These are phyloP conservation scores for Psilocybe mexicana DNA, from an alignment of 1,284 basidiomycete genomes.

Conservation along the genomic window DNA sequence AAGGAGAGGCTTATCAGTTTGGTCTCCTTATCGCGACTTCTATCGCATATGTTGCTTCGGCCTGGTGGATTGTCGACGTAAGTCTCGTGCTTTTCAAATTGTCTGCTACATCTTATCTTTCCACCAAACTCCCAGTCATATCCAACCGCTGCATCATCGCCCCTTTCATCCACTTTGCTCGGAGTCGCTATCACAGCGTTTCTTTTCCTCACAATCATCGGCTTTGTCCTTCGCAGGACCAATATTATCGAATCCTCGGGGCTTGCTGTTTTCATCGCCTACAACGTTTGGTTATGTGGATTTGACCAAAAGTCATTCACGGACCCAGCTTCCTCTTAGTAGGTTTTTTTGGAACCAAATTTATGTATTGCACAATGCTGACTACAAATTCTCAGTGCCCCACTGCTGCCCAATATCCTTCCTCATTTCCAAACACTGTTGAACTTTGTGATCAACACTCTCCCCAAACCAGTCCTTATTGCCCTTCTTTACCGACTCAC, in stretches of 20 bases:
- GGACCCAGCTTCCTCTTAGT: constrained; percentile 77
- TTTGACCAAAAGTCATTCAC: constrained; percentile 69
- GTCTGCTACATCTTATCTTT: constrained; percentile 11
- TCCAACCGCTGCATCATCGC: constrained; percentile 76
- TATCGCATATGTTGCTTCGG: constrained; percentile 72
- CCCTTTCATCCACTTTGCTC: constrained; percentile 81
- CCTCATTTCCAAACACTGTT: constrained; percentile 77
- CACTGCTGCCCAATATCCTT: constrained; percentile 73
- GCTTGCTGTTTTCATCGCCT: constrained; percentile 84
- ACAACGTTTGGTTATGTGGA: constrained; percentile 83
- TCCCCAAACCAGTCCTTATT: constrained; percentile 83
- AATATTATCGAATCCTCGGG: constrained; percentile 92
- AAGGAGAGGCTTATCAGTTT: constrained; percentile 75
- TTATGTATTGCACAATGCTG: constrained; percentile 3
- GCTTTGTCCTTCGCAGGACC: constrained; percentile 84
- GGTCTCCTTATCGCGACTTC: constrained; percentile 72
- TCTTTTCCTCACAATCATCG: constrained; percentile 88
- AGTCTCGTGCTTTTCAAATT: constrained; percentile 30
- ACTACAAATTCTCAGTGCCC: constrained; percentile 48
- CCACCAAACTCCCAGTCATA: constrained; percentile 53
- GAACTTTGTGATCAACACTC: constrained; percentile 78
- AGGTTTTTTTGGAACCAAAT: constrained; percentile 30
- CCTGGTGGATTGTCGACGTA: constrained; percentile 80
- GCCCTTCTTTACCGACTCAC: constrained; percentile 82
- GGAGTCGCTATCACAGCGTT: constrained; percentile 65